Conservation (phyloP, 768 basidiomycete species). For the Boletus sp. region DNA sequence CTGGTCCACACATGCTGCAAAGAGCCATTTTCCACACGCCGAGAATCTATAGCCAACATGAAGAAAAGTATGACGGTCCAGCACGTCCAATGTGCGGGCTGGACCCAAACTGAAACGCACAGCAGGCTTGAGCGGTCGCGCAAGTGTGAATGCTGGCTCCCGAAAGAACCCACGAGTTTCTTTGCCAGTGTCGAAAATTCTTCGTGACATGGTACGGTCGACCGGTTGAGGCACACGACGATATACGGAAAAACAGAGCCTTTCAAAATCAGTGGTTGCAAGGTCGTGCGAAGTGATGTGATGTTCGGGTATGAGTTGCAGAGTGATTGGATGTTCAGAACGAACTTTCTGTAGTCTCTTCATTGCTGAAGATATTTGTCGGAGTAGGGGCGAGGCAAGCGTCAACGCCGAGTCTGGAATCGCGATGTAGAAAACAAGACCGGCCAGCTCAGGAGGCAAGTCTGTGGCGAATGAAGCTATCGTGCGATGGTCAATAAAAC, state of each 20-base stretch:
- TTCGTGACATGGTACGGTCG: constrained; percentile 57
- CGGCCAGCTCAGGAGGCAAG: constrained; percentile 36
- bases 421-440: constrained; percentile 66
- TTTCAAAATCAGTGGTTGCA: constrained; percentile 33
- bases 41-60: constrained; percentile 75
- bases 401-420: constrained; percentile 59
- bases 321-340: constrained; percentile 48
- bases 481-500: constrained; percentile 1
- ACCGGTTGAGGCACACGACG: constrained; percentile 63
- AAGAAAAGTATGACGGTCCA: constrained; percentile 59
- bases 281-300: constrained; percentile 40
- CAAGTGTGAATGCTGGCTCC: constrained; percentile 62
- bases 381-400: constrained; percentile 61
- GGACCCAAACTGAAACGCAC: constrained; percentile 41
- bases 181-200: constrained; percentile 39
- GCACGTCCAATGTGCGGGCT: constrained; percentile 43
- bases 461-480: constrained; percentile 49
- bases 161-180: constrained; percentile 51
- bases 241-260: constrained; percentile 65
- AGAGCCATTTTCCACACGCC: constrained; percentile 69
- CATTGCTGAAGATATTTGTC: constrained; percentile 62
- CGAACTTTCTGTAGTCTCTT: constrained; percentile 52
- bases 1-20: constrained; percentile 73
- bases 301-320: constrained; percentile 74
- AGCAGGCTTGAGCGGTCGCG: constrained; percentile 38